Conservation (phyloP, 345 rosid species). For the Salix brachista region DNA sequence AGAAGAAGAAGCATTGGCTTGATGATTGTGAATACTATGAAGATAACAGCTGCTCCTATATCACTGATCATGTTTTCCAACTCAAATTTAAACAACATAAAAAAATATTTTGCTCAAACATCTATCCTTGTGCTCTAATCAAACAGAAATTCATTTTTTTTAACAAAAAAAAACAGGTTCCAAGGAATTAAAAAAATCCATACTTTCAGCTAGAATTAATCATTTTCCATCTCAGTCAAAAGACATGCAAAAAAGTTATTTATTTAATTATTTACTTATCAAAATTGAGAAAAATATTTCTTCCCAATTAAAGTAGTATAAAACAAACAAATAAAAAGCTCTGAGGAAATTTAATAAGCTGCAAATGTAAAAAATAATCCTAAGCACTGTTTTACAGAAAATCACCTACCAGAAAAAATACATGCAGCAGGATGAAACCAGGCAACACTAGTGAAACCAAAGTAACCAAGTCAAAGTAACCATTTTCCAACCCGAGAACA, state of each 20-base stretch:
- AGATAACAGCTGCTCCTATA: not conserved
- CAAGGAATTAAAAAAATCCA: not conserved
- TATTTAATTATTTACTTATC: not conserved
- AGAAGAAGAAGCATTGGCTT: not conserved
- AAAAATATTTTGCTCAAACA: not conserved
- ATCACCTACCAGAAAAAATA: not conserved
- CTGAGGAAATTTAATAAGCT: conserved; percentile 1
- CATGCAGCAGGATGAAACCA: not conserved
- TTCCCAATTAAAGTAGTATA: not conserved
- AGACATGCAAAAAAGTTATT: not conserved
- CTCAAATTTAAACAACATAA: not conserved
- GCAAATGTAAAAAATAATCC: not conserved
- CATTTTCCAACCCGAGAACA: conserved; percentile 27
- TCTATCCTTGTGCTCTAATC: not conserved
- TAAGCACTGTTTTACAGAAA: not conserved
- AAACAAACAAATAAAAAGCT: not conserved
- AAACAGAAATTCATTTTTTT: not conserved
- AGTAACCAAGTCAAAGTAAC: conserved; percentile 14
- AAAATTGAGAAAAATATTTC: not conserved
- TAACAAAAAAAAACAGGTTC: not conserved
- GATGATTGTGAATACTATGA: not conserved
- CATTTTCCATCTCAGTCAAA: not conserved
- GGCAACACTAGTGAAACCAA: not conserved
- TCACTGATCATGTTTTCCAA: not conserved
- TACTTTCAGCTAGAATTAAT: not conserved